Evolutionary conservation across 2,329 filamentous ascomycete species (phyloP).

Genomic region (Nigrospora oryzae): DNA sequence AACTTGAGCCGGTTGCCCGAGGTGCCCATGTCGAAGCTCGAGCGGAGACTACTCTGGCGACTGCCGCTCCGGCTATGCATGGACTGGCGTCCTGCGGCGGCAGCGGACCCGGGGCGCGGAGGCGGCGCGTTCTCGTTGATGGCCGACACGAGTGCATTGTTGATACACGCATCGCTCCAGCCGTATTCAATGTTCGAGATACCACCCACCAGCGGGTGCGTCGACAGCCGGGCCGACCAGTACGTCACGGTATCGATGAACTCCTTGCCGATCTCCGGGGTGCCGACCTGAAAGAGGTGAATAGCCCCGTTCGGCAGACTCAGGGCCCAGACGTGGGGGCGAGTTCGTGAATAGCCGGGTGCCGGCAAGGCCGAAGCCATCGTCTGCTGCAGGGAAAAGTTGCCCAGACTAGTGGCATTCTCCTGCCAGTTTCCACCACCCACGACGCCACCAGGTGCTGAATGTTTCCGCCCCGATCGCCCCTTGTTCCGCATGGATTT

Average conservation of each 20-base stretch:
- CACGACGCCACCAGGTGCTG: conserved; percentile 55
- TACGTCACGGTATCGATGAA: conserved; percentile 95
- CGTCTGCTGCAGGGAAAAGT: conserved; percentile 82
- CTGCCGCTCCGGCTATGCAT: conserved; percentile 34
- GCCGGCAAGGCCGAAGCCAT: conserved; percentile 84
- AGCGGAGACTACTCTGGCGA: conserved; percentile 36
- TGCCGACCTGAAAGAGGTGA: conserved; percentile 96
- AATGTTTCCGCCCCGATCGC: conserved; percentile 36
- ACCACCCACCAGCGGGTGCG: conserved; percentile 84
- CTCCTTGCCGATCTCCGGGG: conserved; percentile 86
- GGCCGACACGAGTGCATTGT: conserved; percentile 43
- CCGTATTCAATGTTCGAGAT: conserved; percentile 97
- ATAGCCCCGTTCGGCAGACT: conserved; percentile 88
- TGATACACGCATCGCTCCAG: conserved; percentile 81
- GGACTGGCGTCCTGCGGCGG: conserved; percentile 31
- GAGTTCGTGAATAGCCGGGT: conserved; percentile 83
- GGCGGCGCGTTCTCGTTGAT: conserved; percentile 37
- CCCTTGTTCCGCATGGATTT: conserved; percentile 66
- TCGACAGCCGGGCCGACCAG: conserved; percentile 91
- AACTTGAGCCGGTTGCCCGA: conserved; percentile 55
- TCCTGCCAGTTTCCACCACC: conserved; percentile 98
- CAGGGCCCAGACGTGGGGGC: conserved; percentile 90
- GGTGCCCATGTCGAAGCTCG: conserved; percentile 57
- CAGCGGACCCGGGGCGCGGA: conserved; percentile 42
- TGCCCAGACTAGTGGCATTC: conserved; percentile 82